Evolutionary conservation across 345 rosid species (phyloP).

Genomic region (Camelina sativa): DNA sequence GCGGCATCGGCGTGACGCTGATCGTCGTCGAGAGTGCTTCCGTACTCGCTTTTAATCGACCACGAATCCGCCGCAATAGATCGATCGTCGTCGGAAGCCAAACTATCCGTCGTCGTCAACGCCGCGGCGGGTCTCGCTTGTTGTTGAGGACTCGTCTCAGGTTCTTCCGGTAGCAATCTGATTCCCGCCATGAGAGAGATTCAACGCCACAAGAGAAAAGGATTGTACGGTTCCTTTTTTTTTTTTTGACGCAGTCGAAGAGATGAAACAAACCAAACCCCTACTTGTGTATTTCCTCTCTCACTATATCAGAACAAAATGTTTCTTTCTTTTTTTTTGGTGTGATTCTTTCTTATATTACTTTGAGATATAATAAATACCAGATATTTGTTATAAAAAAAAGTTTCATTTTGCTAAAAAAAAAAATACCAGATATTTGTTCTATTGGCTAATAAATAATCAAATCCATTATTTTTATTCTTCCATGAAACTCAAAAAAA

Average conservation of each 20-base stretch:
- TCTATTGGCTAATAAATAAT: no score
- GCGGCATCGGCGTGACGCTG: conserved; percentile 98
- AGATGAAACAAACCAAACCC: conserved; percentile 24
- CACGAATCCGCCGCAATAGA: conserved; percentile 98
- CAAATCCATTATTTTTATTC: no score
- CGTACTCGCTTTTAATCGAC: conserved; percentile 98
- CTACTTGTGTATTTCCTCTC: not conserved
- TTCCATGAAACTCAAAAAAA: no score
- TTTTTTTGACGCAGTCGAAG: conserved; percentile 33
- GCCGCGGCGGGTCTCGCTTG: conserved; percentile 39
- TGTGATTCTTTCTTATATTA: not conserved
- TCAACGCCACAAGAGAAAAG: conserved; percentile 31
- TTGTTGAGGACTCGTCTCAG: conserved; percentile 56
- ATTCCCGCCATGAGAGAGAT: conserved; percentile 63
- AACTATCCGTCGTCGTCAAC: conserved; percentile 54
- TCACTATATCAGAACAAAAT: not conserved
- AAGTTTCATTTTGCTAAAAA: no score
- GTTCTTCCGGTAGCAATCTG: conserved; percentile 61
- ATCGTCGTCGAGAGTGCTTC: conserved; percentile 97
- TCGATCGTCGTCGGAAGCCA: conserved; percentile 95
- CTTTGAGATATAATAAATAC: not conserved
- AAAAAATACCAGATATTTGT: no score
- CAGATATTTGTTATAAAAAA: no score
- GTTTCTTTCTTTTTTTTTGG: not conserved
- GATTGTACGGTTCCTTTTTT: conserved; percentile 12